Base-by-base conservation (phyloP, 768 basidiomycete species). In the Tricholoma furcatifolium region DNA sequence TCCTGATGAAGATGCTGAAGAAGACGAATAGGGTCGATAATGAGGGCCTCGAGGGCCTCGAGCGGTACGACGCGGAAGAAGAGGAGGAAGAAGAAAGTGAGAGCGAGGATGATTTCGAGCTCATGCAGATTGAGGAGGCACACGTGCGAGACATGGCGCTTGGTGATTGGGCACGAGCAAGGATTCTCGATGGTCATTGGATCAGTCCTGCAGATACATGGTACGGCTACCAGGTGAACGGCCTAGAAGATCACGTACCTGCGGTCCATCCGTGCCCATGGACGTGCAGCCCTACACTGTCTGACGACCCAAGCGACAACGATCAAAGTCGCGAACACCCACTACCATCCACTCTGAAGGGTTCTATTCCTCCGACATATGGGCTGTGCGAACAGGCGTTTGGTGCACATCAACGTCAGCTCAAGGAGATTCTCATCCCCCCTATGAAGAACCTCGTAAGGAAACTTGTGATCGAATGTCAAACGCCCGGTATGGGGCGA, bases 131-230 rank as follows among this genome's bases (percentile, higher is more conserved):
- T 60, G 76, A 78, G 42, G 69, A 76, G 43, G 63, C 67, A 27
- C 70, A 72, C 17, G 74, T 77, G 11, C 66, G 72, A 17, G 78
- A 80, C 41, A 69, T 90, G 40, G 86, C 89, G 1, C 69, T 90
- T 47, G 74, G 77, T 11, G 87, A 88, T 57, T 90, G 87, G 86
- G 85, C 85, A 5, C 74, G 89, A 31, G 76, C 74, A 18, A 70
- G 88, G 43, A 84, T 91, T 43, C 67, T 91, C 17, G 88, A 91
- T 50, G 89, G 89, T 2, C 77, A 82, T 59, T 91, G 89, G 88
- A 67, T 84, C 40, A 85, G 79, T 45, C 89, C 88, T 9, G 85
- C 83, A 0, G 89, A 91, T 63, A 74, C 81, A 42, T 89, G 79
- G 78, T 87, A 82, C 46, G 67, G 70, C 9, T 63, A 75, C 51